Base-by-base conservation (phyloP, 148 eudicot species). In the Hydrangea macrophylla region DNA sequence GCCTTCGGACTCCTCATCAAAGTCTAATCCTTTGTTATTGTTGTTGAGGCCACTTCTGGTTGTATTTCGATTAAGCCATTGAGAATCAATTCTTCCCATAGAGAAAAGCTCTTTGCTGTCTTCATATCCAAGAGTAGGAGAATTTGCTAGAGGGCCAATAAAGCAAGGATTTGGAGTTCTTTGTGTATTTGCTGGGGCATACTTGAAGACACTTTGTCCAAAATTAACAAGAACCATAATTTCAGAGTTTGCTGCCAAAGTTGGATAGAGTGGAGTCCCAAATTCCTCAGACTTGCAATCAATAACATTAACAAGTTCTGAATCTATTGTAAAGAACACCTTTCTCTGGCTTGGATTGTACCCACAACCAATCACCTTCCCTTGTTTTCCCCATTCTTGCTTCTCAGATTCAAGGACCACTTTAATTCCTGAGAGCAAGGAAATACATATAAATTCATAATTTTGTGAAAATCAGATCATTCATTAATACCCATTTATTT, bases 61-160 rank as follows among this genome's bases (percentile, higher is more conserved):
- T 0, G 84, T 64, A 2, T 65, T 66, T 31, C 84, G 70, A 37
- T 83, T 75, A 4, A 70, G 84, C 95, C 96, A 86, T 45, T 79
- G 82, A 1, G 85, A 65, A 70, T 93, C 90, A 6, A 93, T 76
- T 71, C 92, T 76, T 58, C 87, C 96, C 83, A 93, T 93, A 0
- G 98, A 93, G 76, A 93, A 93, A 48, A 93, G 84, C 82, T 93
- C 98, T 71, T 64, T 77, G 70, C 98, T 93, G 20, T 90, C 94
- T 20, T 90, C 96, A 33, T 78, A 80, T 27, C 90, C 86, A 0
- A 86, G 57, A 2, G 74, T 26, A 32, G 90, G 76, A 2, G 90
- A 84, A 27, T 67, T 72, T 0, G 54, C 73, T 0, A 69, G 66
- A 3, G 85, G 83, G 25, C 85, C 75, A 7, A 80, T 56, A 67